phyloP scores from a whole-genome alignment of 2,329 filamentous ascomycete species.

The Fusarium sp. region DNA sequence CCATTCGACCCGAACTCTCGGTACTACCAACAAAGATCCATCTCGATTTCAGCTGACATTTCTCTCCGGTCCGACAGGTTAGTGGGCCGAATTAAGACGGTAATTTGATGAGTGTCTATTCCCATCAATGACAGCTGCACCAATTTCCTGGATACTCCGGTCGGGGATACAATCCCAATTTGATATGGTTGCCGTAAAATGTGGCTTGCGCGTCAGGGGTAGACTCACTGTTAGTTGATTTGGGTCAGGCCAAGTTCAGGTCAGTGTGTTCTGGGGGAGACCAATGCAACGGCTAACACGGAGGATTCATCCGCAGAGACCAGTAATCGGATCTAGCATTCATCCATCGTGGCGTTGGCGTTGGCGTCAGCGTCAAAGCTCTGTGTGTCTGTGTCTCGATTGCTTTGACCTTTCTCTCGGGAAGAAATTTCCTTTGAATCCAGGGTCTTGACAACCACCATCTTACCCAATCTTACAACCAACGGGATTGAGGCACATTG shows the following conservation, averaged over 20 bases:
- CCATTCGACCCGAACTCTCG: not conserved
- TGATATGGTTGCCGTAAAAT: not conserved
- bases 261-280: constrained; percentile 5
- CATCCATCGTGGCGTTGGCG: constrained; percentile 16
- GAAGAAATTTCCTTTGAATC: not conserved
- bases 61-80: not conserved
- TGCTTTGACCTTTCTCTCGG: not conserved
- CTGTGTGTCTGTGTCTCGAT: not conserved
- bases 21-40: not conserved
- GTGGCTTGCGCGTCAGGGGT: not conserved
- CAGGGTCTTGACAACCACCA: not conserved
- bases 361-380: not conserved
- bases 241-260: not conserved
- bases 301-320: not conserved
- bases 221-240: not conserved
- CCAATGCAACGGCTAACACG: constrained; percentile 9
- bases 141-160: not conserved
- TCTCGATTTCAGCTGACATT: not conserved
- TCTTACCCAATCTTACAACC: too few relatives aligned
- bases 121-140: not conserved
- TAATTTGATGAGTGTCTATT: not conserved
- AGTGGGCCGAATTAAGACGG: not conserved
- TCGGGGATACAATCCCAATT: not conserved
- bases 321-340: not conserved
- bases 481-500: too few relatives aligned